Conservation (phyloP, 768 basidiomycete genomes). For the Russula virescens region DNA sequence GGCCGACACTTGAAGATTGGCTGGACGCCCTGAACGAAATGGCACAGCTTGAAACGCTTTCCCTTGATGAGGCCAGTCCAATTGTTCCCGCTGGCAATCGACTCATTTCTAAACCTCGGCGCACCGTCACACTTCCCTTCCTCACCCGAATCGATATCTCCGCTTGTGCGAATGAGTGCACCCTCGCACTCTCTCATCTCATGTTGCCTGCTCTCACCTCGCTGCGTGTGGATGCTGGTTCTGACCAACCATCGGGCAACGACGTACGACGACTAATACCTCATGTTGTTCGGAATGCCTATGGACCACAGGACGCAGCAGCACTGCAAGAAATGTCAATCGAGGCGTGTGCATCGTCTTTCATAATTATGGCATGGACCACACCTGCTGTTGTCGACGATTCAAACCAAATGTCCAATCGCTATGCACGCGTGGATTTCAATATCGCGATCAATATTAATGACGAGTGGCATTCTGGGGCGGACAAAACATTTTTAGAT, state of each 20-base stretch:
- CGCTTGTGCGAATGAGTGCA: not conserved
- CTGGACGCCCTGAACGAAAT: no score
- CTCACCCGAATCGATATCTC: not conserved
- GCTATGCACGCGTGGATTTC: not conserved
- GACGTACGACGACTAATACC: conserved; percentile 2
- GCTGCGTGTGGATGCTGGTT: not conserved
- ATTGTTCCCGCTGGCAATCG: no score
- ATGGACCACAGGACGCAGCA: not conserved
- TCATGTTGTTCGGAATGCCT: not conserved
- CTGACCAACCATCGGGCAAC: not conserved
- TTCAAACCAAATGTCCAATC: no score
- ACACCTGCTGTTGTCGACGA: not conserved
- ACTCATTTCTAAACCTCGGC: not conserved
- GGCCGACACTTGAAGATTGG: no score
- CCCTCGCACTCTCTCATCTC: conserved; percentile 6
- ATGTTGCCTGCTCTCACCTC: conserved; percentile 2
- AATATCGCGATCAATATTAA: no score
- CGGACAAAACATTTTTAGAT: not conserved
- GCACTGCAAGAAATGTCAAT: not conserved
- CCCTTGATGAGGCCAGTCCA: no score
- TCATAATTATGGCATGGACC: conserved; percentile 4
- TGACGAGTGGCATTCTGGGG: no score
- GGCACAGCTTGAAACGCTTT: no score
- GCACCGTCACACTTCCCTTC: conserved; percentile 1
- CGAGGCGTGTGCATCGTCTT: no score